Base-by-base conservation (phyloP, 163 green algal species). In the Scenedesmus sp. region DNA sequence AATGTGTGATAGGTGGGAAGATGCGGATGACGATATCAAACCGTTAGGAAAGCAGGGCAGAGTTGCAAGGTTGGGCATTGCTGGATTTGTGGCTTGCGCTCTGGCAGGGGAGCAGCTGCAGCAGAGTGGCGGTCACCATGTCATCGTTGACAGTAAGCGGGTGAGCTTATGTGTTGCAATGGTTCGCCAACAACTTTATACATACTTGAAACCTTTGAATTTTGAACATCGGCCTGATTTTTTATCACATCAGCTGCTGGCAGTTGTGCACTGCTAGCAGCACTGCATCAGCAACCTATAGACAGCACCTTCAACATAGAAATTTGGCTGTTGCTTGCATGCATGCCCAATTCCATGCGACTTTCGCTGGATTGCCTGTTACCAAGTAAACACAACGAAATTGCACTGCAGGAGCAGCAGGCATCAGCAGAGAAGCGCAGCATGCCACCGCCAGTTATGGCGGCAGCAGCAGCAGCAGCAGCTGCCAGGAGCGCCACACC, bases 31-130 rank as follows among this genome's bases (percentile, higher is more conserved):
- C 61, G 82, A 78, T 15, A 87, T 87, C 18, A 53, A 42, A 49
- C 82, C 82, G 16, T 2, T 35, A 40, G 35, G 44, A 13, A 76
- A 30, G 13, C 43, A 87, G 26, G 82, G 82, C 10, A 51, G 82
- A 43, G 82, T 87, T 24, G 82, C 82, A 56, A 61, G 82, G 6
- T 30, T 87, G 16, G 82, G 82, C 12, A 87, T 87, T 40, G 82
- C 82, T 46, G 82, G 82, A n/a, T 87, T 87, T 78, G 82, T 87
- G 51, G 49, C 68, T 18, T 61, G 33, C 56, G 82, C 82, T 53
- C 53, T 76, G 53, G 68, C 35, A 40, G 82, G n/a, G 49, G 30
- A 49, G 72, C 37, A 81, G 35, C 35, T 51, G 33, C 37, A 46
- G 37, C 72, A 81, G 33, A 7, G 35, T 46, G 4, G 15, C 18